phyloP scores from a whole-genome alignment of 139 green algal species.

The Asterochloris sp. region DNA sequence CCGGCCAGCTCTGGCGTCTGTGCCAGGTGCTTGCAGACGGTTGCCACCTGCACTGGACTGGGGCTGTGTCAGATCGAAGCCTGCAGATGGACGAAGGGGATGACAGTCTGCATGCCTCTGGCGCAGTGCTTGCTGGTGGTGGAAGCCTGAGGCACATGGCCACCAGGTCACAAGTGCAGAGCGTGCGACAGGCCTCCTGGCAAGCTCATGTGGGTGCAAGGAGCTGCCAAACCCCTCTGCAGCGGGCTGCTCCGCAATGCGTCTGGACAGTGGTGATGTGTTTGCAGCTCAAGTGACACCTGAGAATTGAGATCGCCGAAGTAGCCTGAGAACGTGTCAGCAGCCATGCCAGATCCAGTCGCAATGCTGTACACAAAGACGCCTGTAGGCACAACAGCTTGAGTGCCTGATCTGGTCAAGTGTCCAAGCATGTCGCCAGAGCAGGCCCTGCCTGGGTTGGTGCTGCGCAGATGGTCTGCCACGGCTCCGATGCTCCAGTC shows the following conservation, averaged over 20 bases:
- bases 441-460: slow-evolving; percentile 18
- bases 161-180: too few species aligned
- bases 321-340: slow-evolving; percentile 49
- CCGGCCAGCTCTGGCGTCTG: slow-evolving; percentile 49
- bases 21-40: slow-evolving; percentile 60
- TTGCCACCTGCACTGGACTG: slow-evolving; percentile 34
- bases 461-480: slow-evolving; percentile 34
- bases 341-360: slow-evolving; percentile 39
- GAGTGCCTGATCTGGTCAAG: not conserved
- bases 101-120: too few species aligned
- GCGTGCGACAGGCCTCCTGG: too few species aligned
- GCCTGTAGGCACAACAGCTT: slow-evolving; percentile 36
- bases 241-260: too few species aligned
- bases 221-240: too few species aligned
- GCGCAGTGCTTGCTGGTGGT: too few species aligned
- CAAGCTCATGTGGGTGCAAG: too few species aligned
- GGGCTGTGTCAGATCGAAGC: too few species aligned
- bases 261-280: too few species aligned
- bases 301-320: slow-evolving; percentile 76
- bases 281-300: slow-evolving; percentile 18
- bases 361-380: slow-evolving; percentile 74
- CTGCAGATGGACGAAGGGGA: too few species aligned
- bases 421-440: not conserved
- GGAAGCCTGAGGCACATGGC: too few species aligned
- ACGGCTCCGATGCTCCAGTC: slow-evolving; percentile 48